Percentiles rank a stretch among this genome's conserved stretches.
phyloP scores from a whole-genome alignment of 2,329 filamentous ascomycete species.

The Orbilia javanica region DNA sequence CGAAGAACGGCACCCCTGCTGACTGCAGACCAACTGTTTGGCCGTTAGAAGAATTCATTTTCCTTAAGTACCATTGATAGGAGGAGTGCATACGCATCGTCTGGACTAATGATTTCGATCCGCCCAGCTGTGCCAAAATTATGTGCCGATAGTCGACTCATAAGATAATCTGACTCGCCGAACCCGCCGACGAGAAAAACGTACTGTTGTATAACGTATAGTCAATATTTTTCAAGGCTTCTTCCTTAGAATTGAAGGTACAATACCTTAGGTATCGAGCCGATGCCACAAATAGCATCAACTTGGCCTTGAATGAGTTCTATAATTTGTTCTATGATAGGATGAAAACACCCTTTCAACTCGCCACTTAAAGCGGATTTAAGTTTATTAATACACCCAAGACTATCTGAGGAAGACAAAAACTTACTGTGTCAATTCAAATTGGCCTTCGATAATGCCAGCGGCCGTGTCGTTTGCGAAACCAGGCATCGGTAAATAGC shows the following conservation, averaged over 20 bases:
- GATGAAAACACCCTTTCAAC: slow-evolving; percentile 81
- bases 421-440: slow-evolving; percentile 51
- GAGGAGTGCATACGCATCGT: slow-evolving; percentile 53
- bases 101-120: slow-evolving; percentile 55
- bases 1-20: slow-evolving; percentile 53
- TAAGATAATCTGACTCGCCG: slow-evolving; percentile 55
- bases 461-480: slow-evolving; percentile 48
- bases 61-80: too few relatives aligned
- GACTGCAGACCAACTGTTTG: slow-evolving; percentile 54
- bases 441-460: slow-evolving; percentile 53
- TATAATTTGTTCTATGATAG: slow-evolving; percentile 78
- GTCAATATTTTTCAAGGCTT: not conserved
- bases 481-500: slow-evolving; percentile 42
- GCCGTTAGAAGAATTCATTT: too few relatives aligned
- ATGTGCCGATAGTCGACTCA: slow-evolving; percentile 22
- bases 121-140: slow-evolving; percentile 30
- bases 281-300: slow-evolving; percentile 70
- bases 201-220: slow-evolving; percentile 16
- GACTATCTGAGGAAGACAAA: not conserved
- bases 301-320: slow-evolving; percentile 78
- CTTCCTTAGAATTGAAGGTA: not conserved
- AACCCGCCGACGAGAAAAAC: slow-evolving; percentile 57
- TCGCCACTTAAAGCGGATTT: slow-evolving; percentile 67
- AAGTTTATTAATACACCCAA: not conserved
- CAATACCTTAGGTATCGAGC: slow-evolving; percentile 35